These are phyloP conservation scores for Verbascum thapsus DNA, from an alignment of 257 asterid species.

Conservation along the genomic window DNA sequence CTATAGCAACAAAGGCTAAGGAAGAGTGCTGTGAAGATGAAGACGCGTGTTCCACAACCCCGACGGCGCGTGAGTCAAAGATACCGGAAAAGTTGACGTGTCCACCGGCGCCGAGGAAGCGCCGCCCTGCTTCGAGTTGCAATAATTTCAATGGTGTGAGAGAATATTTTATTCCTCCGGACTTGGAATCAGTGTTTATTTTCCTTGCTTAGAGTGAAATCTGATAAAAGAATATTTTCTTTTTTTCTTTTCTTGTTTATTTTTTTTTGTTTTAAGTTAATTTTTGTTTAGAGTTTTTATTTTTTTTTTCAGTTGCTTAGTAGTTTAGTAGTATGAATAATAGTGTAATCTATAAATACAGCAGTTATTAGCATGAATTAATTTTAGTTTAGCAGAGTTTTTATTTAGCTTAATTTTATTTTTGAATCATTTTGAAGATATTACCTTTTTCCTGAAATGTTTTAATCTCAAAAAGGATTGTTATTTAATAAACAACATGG, in stretches of 20 bases:
- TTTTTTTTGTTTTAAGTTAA: conserved; percentile 17
- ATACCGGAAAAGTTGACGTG: conserved; percentile 69
- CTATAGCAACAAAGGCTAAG: conserved; percentile 47
- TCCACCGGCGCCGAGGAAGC: conserved; percentile 89
- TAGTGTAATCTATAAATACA: conserved; percentile 37
- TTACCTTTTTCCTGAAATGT: neutral
- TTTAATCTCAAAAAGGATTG: neutral
- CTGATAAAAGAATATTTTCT: conserved; percentile 16
- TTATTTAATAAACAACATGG: neutral
- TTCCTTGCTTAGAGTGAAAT: conserved; percentile 65
- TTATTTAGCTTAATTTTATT: conserved; percentile 20
- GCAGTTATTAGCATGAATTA: conserved; percentile 24
- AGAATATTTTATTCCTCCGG: conserved; percentile 80
- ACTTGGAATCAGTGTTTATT: conserved; percentile 72
- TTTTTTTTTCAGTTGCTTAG: conserved; percentile 14
- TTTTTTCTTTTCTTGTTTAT: conserved; percentile 3
- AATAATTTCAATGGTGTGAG: conserved; percentile 55
- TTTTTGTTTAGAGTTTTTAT: conserved; percentile 32
- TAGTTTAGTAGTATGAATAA: conserved; percentile 26
- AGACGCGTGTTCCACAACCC: conserved; percentile 60
- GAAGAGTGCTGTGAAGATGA: conserved; percentile 42
- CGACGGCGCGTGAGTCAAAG: conserved; percentile 66
- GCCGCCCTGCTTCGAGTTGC: conserved; percentile 56
- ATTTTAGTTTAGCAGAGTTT: neutral
- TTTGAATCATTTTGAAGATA: neutral